Base-by-base conservation (phyloP, 371 early-diverging fungal species). In the Smittium mucronatum region DNA sequence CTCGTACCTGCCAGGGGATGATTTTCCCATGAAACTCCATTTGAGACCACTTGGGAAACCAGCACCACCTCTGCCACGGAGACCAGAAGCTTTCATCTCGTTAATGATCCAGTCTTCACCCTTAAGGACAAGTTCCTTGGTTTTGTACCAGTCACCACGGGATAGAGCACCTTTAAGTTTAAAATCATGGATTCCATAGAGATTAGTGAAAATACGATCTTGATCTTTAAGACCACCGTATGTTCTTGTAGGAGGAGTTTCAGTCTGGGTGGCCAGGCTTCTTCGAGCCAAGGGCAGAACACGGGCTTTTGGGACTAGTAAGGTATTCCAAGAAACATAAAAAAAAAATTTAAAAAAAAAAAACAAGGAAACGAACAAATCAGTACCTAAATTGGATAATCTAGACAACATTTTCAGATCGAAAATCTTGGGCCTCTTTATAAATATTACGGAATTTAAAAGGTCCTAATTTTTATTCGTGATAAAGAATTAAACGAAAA, bases 121-220 rank as follows among this genome's bases (percentile, higher is more conserved):
- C 81, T 97, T 97, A 68, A 90, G 84, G 36, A 97, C 75, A 63
- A 97, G 86, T 78, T 97, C 97, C 83, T 97, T 97, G 70, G 98
- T 97, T 83, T 95, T 95, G 87, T 94, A 88, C 97, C 97, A 97
- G 82, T 97, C 97, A 68, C 98, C 97, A 72, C 97, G 90, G 82
- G 89, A 88, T 78, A 88, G 70, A 15, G 98, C 97, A 2, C 94
- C 95, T 70, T 88, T 82, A 58, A 97, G 85, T 28, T 86, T 81
- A 74, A 82, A 96, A 79, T 97, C 95, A 78, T 95, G 93, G 75
- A 84, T 84, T 15, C 88, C 88, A 78, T 97, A 97, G 64, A 97
- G 77, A 82, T 97, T 97, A 75, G 96, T 97, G 82, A 95, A 97
- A 75, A 97, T 95, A 71, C 97, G 89, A 81, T 97, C 97, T 74